A percentile compares a stretch with the other conserved stretches of the same genome.
phyloP scores from a whole-genome alignment of 2,329 filamentous ascomycete species.

The Pyricularia grisea region DNA sequence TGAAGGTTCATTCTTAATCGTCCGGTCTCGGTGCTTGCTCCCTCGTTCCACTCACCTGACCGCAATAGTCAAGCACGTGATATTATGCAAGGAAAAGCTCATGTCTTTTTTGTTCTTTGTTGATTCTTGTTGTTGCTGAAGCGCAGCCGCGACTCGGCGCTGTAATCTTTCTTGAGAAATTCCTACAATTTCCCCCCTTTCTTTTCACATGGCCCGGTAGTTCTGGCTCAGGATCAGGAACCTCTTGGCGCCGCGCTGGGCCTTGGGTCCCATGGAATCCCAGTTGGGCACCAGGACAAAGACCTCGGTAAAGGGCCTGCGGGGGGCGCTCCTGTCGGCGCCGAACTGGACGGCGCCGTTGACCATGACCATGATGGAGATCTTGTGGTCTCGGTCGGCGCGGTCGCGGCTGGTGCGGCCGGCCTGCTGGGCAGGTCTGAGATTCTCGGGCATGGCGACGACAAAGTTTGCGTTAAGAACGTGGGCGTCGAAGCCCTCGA shows the following conservation, averaged over 20 bases:
- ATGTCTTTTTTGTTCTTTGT: background rate
- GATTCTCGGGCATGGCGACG: constrained; percentile 41
- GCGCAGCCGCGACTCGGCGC: background rate
- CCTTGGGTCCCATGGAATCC: constrained; percentile 44
- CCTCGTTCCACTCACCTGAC: background rate
- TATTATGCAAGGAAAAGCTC: background rate
- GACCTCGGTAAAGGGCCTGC: constrained; percentile 68
- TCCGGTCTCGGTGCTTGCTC: background rate
- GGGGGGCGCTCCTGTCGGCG: constrained; percentile 49
- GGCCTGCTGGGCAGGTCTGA: constrained; percentile 19
- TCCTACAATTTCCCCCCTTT: constrained; percentile 7
- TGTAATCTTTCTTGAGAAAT: background rate
- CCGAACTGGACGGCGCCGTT: constrained; percentile 65
- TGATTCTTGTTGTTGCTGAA: background rate
- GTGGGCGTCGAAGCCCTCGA: constrained; percentile 69
- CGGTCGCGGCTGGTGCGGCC: constrained; percentile 1
- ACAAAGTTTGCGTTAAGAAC: constrained; percentile 62
- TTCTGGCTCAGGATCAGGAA: constrained; percentile 67
- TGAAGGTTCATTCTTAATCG: background rate
- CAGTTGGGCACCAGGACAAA: constrained; percentile 75
- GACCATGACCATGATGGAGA: constrained; percentile 63
- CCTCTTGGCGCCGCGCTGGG: constrained; percentile 40
- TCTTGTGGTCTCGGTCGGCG: constrained; percentile 44
- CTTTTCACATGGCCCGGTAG: constrained; percentile 45
- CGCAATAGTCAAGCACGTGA: background rate